phyloP scores from a whole-genome alignment of 768 basidiomycete genomes.

The Rhizopogon vinicolor region DNA sequence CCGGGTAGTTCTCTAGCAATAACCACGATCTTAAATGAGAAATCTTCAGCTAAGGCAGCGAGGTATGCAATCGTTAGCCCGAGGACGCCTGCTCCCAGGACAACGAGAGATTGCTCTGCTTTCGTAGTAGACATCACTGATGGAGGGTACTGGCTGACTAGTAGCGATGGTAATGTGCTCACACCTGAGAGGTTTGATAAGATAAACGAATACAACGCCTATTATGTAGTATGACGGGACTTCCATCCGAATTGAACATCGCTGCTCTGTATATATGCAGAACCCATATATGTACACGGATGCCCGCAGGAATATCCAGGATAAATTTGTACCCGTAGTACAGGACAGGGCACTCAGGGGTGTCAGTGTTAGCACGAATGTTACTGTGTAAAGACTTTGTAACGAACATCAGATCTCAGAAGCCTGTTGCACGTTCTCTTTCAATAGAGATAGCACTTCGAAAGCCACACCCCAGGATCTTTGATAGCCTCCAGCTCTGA shows the following conservation, averaged over 20 bases:
- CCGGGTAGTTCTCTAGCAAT: slow-evolving; percentile 33
- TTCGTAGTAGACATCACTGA: background rate
- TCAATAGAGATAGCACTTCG: slow-evolving; percentile 27
- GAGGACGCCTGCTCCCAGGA: slow-evolving; percentile 38
- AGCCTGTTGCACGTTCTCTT: background rate
- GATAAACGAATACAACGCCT: too few relatives aligned
- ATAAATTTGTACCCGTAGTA: too few relatives aligned
- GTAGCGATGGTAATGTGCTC: too few relatives aligned
- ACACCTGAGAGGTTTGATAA: too few relatives aligned
- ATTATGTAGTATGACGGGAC: too few relatives aligned
- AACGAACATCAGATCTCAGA: background rate
- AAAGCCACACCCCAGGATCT: slow-evolving; percentile 40
- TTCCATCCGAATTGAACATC: too few relatives aligned
- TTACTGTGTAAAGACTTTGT: too few relatives aligned
- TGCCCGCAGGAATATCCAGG: too few relatives aligned
- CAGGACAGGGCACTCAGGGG: too few relatives aligned
- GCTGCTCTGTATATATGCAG: too few relatives aligned
- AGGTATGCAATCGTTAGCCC: slow-evolving; percentile 34
- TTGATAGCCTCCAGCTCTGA: slow-evolving; percentile 34
- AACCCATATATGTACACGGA: too few relatives aligned
- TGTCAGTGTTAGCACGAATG: too few relatives aligned
- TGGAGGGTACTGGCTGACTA: background rate
- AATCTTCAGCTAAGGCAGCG: slow-evolving; percentile 18
- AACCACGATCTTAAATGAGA: slow-evolving; percentile 17
- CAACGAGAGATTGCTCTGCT: slow-evolving; percentile 16